Evolutionary conservation across 148 eudicot genomes (phyloP).

Genomic region (Rhododendron ferrugineum): DNA sequence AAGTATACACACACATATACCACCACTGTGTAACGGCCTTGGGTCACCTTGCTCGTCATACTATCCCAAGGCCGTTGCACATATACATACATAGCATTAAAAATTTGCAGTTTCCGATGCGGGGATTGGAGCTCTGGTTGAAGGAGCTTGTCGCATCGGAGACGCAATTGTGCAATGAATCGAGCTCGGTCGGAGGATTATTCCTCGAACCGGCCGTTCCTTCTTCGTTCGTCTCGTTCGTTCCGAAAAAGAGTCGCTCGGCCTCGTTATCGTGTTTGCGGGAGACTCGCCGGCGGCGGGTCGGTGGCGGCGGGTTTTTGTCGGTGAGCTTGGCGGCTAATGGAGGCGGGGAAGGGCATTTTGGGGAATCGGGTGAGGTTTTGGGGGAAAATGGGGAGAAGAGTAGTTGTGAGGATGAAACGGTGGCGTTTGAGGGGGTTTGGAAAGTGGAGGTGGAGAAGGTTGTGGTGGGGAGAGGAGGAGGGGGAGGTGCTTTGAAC

Average conservation of each 20-base stretch:
- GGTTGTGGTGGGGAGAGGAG: constrained; percentile 18
- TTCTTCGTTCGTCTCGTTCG: constrained; percentile 11
- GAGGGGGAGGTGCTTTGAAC: constrained; percentile 54
- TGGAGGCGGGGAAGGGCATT: constrained; percentile 30
- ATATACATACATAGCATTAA: background rate
- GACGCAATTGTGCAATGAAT: background rate
- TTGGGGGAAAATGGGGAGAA: constrained; percentile 38
- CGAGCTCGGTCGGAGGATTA: constrained; percentile 12
- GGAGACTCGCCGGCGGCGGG: background rate
- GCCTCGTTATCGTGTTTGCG: background rate
- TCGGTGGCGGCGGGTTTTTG: constrained; percentile 30
- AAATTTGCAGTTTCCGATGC: background rate
- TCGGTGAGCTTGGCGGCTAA: constrained; percentile 60
- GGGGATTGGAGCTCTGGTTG: constrained; percentile 24
- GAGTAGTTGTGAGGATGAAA: constrained; percentile 21
- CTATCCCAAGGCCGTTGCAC: background rate
- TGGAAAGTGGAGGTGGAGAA: constrained; percentile 18
- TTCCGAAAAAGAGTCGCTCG: background rate
- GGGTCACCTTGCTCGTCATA: background rate
- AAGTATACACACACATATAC: background rate
- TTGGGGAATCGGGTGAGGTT: constrained; percentile 24
- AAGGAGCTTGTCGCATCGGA: constrained; percentile 2
- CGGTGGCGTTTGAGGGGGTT: constrained; percentile 22
- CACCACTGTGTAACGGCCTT: background rate
- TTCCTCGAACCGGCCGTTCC: constrained; percentile 18